Percentiles rank a stretch among this genome's conserved stretches.
Evolutionary conservation across 1,139 yeast genomes (phyloP).

Genomic region (Hansenula sp.): DNA sequence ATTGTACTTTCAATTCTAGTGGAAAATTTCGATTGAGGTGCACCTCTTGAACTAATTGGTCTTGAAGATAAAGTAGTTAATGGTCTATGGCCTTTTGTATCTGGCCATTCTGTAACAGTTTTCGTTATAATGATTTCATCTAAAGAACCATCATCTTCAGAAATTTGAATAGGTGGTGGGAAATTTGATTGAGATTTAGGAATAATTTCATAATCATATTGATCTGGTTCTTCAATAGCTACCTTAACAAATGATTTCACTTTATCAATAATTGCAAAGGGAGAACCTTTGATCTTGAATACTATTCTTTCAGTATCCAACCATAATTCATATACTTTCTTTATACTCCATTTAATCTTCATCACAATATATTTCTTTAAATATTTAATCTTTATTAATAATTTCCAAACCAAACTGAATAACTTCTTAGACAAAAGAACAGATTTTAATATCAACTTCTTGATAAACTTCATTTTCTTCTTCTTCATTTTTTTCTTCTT

Average conservation of each 20-base stretch:
- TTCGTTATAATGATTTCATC: background rate
- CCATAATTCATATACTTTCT: constrained; percentile 2
- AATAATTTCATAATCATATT: background rate
- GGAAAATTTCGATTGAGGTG: background rate
- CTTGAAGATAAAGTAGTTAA: too few species aligned
- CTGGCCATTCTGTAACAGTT: background rate
- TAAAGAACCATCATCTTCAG: background rate
- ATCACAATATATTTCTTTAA: background rate
- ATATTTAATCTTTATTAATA: background rate
- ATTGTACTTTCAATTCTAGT: background rate
- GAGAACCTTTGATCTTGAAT: constrained; percentile 1
- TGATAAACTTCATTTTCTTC: background rate
- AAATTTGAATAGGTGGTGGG: background rate
- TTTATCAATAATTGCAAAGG: background rate
- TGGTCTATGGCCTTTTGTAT: background rate
- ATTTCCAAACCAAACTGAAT: background rate
- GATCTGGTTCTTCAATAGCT: background rate
- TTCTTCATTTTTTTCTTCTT: background rate
- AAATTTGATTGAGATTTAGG: background rate
- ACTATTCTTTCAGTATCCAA: constrained; percentile 5
- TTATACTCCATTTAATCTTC: background rate
- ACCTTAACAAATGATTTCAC: background rate
- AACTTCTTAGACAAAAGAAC: background rate
- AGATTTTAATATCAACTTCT: background rate
- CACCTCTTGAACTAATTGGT: background rate